Conservation (phyloP, 345 rosid species). For the Arabis alpina region DNA sequence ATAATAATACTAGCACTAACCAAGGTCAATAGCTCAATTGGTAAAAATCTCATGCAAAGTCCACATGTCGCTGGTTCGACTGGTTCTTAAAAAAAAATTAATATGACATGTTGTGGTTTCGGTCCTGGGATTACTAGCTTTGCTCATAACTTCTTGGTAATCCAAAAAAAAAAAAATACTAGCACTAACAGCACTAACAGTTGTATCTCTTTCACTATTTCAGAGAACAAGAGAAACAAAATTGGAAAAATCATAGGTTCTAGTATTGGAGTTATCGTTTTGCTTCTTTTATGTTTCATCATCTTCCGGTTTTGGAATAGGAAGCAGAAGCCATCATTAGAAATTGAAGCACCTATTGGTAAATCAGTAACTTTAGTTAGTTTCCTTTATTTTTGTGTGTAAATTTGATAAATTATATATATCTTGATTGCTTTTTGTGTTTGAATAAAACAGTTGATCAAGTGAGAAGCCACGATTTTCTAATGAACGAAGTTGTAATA, state of each 20-base stretch:
- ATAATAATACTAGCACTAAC: too few relatives aligned
- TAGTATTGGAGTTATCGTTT: conserved; percentile 48
- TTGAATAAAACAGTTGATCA: conserved; percentile 45
- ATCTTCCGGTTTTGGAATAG: conserved; percentile 56
- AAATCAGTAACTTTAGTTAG: neutral
- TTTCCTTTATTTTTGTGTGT: neutral
- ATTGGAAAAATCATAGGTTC: conserved; percentile 50
- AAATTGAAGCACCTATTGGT: conserved; percentile 31
- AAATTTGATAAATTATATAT: neutral
- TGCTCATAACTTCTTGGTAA: too few relatives aligned
- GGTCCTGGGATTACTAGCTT: too few relatives aligned
- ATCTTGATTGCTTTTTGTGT: neutral
- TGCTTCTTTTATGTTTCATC: conserved; percentile 49
- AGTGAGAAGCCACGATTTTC: conserved; percentile 70
- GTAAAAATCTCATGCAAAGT: too few relatives aligned
- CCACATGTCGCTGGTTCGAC: too few relatives aligned
- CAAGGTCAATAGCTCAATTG: too few relatives aligned
- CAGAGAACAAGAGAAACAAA: conserved; percentile 50
- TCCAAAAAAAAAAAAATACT: too few relatives aligned
- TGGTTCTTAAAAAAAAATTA: too few relatives aligned
- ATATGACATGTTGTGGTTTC: too few relatives aligned
- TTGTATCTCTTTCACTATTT: conserved; percentile 8
- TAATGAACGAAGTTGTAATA: conserved; percentile 60
- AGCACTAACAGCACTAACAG: too few relatives aligned
- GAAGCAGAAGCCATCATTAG: conserved; percentile 38